Conservation (phyloP, 2,329 filamentous ascomycete genomes). For the Venturia pyrina region DNA sequence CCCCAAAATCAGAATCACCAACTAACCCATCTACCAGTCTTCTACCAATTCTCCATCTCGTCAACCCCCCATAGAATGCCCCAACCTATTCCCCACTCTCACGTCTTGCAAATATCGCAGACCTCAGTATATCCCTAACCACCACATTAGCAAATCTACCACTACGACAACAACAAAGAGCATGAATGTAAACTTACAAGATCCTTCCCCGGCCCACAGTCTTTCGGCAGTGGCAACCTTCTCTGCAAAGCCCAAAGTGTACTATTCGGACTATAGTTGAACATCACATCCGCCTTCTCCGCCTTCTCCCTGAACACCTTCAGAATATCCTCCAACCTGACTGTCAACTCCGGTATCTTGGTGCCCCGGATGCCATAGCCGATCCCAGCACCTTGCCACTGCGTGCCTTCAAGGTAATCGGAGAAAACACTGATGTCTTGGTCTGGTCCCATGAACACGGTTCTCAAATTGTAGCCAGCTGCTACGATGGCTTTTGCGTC, state of each 20-base stretch:
- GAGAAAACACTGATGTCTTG: not conserved
- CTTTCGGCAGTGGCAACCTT: not conserved
- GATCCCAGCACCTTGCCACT: conserved; percentile 2
- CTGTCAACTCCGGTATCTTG: not conserved
- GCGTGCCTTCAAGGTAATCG: not conserved
- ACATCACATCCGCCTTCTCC: not conserved
- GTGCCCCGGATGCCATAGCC: not conserved
- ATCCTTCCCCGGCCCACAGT: not conserved
- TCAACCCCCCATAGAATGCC: too few species aligned
- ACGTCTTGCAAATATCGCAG: not conserved
- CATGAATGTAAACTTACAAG: not conserved
- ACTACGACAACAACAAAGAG: not conserved
- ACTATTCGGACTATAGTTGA: conserved; percentile 1
- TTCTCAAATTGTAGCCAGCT: conserved; percentile 3
- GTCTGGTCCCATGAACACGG: conserved; percentile 6
- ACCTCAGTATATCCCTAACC: not conserved
- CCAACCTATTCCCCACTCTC: not conserved
- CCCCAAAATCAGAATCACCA: too few species aligned
- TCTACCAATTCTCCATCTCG: too few species aligned
- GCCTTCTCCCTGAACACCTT: not conserved
- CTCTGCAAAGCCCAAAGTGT: conserved; percentile 1
- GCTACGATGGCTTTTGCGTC: not conserved
- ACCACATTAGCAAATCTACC: not conserved
- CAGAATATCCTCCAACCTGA: not conserved
- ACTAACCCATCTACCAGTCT: too few species aligned